A percentile compares a stretch with the other conserved stretches of the same genome.
phyloP scores from a whole-genome alignment of 176 grass and related monocot genomes.

The Tillandsia fasciculata region DNA sequence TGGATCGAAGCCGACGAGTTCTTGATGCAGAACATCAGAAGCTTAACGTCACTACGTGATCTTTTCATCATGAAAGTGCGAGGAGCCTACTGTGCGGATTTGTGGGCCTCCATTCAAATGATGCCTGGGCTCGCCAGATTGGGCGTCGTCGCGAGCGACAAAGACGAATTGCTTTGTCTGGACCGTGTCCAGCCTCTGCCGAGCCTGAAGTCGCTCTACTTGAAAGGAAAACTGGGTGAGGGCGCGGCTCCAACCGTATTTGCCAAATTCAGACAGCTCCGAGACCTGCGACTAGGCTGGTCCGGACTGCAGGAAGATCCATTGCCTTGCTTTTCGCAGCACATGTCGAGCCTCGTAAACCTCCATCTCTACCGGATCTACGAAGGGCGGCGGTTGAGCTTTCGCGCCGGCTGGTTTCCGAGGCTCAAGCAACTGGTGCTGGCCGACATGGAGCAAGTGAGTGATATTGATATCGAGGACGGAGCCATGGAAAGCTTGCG shows the following conservation, averaged over 20 bases:
- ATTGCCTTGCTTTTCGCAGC: constrained; percentile 6
- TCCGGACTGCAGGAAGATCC: constrained; percentile 26
- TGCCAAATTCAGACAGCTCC: not conserved
- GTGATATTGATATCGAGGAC: constrained; percentile 22
- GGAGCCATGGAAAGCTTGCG: constrained; percentile 17
- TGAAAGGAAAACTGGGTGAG: constrained; percentile 23
- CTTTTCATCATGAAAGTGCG: constrained; percentile 18
- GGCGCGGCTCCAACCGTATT: constrained; percentile 10
- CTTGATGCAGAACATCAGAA: constrained; percentile 15
- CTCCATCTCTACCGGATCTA: constrained; percentile 13
- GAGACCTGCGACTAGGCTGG: constrained; percentile 19
- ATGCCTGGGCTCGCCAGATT: constrained; percentile 22
- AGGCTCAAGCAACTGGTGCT: constrained; percentile 20
- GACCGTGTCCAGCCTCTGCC: constrained; percentile 8
- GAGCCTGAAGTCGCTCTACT: constrained; percentile 22
- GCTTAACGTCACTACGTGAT: constrained; percentile 19
- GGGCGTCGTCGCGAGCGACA: constrained; percentile 4
- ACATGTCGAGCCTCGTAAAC: constrained; percentile 23
- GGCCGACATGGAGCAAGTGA: constrained; percentile 16
- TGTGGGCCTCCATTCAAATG: constrained; percentile 32
- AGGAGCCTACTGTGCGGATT: constrained; percentile 10
- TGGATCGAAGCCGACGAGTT: constrained; percentile 24
- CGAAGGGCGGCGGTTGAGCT: constrained; percentile 3
- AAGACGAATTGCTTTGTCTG: constrained; percentile 16
- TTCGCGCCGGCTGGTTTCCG: constrained; percentile 29